Conservation (phyloP, 2,329 filamentous ascomycete species). For the Ceratocystis eucalypticola region DNA sequence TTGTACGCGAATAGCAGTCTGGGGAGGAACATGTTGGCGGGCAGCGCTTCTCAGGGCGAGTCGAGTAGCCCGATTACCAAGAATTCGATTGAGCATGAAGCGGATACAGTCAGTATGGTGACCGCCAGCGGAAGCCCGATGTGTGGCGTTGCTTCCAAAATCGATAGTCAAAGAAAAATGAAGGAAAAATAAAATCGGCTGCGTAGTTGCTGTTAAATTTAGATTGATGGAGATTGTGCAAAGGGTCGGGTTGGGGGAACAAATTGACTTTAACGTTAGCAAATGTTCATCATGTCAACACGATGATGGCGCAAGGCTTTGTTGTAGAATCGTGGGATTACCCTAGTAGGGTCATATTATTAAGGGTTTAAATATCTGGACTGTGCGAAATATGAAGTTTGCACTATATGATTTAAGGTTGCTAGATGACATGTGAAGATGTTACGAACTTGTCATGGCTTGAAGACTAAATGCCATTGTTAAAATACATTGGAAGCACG, state of each 20-base stretch:
- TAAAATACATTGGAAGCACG: neutral
- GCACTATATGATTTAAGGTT: neutral
- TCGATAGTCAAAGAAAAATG: neutral
- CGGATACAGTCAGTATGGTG: neutral
- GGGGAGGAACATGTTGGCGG: slow-evolving; percentile 16
- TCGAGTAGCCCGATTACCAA: slow-evolving; percentile 14
- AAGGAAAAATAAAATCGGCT: too few species aligned
- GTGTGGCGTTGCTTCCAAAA: neutral
- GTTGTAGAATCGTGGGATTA: neutral
- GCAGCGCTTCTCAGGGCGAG: slow-evolving; percentile 17
- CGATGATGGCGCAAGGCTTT: slow-evolving; percentile 6
- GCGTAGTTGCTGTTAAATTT: too few species aligned
- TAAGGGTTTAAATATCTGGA: neutral
- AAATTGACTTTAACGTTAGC: too few species aligned
- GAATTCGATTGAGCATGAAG: slow-evolving; percentile 13
- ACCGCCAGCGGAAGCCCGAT: neutral
- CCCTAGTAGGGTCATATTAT: neutral
- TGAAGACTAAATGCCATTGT: too few species aligned
- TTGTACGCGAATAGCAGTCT: slow-evolving; percentile 16
- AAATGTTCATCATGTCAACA: neutral
- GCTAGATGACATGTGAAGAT: neutral
- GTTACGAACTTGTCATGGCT: neutral
- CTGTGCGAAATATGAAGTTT: neutral
- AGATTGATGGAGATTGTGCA: too few species aligned
- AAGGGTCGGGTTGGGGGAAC: too few species aligned